phyloP scores from a whole-genome alignment of 768 basidiomycete species.

The Favolaschia claudopus region DNA sequence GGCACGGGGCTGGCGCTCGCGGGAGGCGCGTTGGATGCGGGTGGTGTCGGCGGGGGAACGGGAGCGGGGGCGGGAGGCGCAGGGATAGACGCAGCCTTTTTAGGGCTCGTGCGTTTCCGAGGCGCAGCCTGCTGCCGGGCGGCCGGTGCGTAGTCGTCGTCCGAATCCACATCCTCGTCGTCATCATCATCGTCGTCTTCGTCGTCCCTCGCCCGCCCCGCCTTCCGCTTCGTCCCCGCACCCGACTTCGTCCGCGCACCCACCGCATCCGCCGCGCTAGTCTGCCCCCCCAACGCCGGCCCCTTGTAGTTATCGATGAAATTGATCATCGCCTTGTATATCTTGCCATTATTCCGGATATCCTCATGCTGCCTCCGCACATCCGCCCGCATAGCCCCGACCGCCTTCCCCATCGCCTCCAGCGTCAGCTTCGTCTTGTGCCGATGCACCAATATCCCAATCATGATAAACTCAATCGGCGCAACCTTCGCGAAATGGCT shows the following conservation, averaged over 20 bases:
- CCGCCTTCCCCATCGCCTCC: constrained; percentile 50
- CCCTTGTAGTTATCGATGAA: constrained; percentile 47
- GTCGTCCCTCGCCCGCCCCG: constrained; percentile 21
- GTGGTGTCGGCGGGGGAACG: constrained; percentile 1
- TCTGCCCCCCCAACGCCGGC: neutral
- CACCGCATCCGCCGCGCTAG: constrained; percentile 30
- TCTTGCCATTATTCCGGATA: constrained; percentile 68
- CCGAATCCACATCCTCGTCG: constrained; percentile 29
- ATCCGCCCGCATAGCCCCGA: constrained; percentile 59
- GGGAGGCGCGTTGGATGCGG: neutral
- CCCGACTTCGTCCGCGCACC: constrained; percentile 8
- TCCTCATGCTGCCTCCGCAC: constrained; percentile 67
- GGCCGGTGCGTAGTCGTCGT: constrained; percentile 23
- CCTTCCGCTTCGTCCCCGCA: neutral
- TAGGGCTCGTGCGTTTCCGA: constrained; percentile 10
- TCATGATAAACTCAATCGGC: constrained; percentile 73
- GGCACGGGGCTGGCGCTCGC: neutral
- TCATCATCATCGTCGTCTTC: constrained; percentile 24
- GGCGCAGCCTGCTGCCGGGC: neutral
- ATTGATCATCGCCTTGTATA: constrained; percentile 60
- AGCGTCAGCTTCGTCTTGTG: constrained; percentile 49
- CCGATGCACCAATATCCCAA: constrained; percentile 60
- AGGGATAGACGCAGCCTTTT: neutral
- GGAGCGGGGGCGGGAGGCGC: neutral
- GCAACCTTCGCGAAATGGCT: constrained; percentile 54